These are phyloP conservation scores for Phytophthora hibernalis DNA, from an alignment of 352 stramenopile genomes.

Conservation along the genomic window DNA sequence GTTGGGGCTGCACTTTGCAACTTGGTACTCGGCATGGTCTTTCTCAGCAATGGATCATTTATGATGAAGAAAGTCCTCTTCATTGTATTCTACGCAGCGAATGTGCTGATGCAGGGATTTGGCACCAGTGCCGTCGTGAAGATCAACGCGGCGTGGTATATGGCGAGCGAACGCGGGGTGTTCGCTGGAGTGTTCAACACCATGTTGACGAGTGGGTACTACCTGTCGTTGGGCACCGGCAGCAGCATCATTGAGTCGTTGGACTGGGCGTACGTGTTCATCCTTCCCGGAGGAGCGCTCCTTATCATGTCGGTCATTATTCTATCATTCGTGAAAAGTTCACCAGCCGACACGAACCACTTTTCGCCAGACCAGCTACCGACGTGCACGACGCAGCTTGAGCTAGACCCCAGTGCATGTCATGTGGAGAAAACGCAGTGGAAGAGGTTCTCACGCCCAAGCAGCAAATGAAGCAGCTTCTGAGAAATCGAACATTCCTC, in stretches of 20 bases:
- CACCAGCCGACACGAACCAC: slow-evolving; percentile 53
- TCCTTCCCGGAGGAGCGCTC: slow-evolving; percentile 62
- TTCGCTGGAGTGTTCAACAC: slow-evolving; percentile 84
- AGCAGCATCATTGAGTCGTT: slow-evolving; percentile 68
- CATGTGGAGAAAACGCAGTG: slow-evolving; percentile 3
- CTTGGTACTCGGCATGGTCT: slow-evolving; percentile 59
- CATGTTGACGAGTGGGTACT: slow-evolving; percentile 82
- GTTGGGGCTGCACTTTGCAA: slow-evolving; percentile 71
- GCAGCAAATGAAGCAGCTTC: slow-evolving; percentile 55
- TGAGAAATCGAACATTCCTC: slow-evolving; percentile 70
- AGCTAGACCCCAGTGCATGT: slow-evolving; percentile 15
- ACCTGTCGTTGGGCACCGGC: slow-evolving; percentile 68
- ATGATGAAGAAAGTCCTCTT: slow-evolving; percentile 53
- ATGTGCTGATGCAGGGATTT: slow-evolving; percentile 78
- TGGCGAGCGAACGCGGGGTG: slow-evolving; percentile 63
- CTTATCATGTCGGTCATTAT: slow-evolving; percentile 67
- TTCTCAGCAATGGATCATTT: slow-evolving; percentile 48
- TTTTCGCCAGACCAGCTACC: slow-evolving; percentile 36
- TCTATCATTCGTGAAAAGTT: slow-evolving; percentile 62
- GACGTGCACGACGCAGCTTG: slow-evolving; percentile 27
- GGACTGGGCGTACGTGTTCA: slow-evolving; percentile 75
- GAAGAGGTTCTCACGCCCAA: slow-evolving; percentile 19
- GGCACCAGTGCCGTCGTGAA: slow-evolving; percentile 88
- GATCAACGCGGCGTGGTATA: slow-evolving; percentile 83
- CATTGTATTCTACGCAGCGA: slow-evolving; percentile 65